phyloP scores from a whole-genome alignment of 163 green algal genomes.

The Botryococcus braunii region DNA sequence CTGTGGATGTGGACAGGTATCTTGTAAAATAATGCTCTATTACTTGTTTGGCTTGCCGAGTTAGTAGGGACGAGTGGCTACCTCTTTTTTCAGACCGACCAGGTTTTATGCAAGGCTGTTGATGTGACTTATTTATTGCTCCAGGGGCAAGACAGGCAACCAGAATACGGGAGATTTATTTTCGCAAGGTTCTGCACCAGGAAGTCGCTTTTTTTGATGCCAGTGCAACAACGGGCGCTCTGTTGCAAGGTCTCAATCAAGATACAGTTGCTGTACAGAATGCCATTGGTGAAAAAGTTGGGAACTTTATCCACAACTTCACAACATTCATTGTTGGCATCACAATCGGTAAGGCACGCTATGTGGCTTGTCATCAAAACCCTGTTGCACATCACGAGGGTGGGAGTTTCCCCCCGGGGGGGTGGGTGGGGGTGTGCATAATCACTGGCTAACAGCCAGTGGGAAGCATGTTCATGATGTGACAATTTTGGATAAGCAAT shows the following conservation, averaged over 20 bases:
- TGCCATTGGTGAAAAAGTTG: conserved; percentile 61
- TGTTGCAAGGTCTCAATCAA: conserved; percentile 65
- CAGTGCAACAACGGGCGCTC: conserved; percentile 40
- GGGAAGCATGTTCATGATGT: too few relatives aligned
- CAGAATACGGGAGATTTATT: conserved; percentile 52
- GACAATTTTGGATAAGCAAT: too few relatives aligned
- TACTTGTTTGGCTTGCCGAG: not conserved
- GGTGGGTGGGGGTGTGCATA: too few relatives aligned
- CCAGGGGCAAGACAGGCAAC: conserved; percentile 47
- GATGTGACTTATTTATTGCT: conserved; percentile 11
- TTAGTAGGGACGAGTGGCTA: not conserved
- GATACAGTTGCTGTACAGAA: conserved; percentile 42
- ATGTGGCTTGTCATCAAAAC: conserved; percentile 1
- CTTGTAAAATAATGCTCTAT: not conserved
- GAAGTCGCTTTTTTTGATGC: conserved; percentile 71
- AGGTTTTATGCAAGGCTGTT: not conserved
- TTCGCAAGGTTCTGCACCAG: conserved; percentile 42
- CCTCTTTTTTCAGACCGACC: not conserved
- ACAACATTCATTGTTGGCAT: conserved; percentile 40
- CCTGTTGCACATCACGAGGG: too few relatives aligned
- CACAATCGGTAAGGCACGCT: conserved; percentile 25
- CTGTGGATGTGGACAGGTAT: conserved; percentile 38
- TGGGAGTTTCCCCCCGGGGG: too few relatives aligned
- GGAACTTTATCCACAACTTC: conserved; percentile 30
- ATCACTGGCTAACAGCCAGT: too few relatives aligned